Evolutionary conservation across 164 flowering plant genomes (phyloP), one percentile per base, ranked within the genome.

Genomic region (Berberis vulgaris): DNA sequence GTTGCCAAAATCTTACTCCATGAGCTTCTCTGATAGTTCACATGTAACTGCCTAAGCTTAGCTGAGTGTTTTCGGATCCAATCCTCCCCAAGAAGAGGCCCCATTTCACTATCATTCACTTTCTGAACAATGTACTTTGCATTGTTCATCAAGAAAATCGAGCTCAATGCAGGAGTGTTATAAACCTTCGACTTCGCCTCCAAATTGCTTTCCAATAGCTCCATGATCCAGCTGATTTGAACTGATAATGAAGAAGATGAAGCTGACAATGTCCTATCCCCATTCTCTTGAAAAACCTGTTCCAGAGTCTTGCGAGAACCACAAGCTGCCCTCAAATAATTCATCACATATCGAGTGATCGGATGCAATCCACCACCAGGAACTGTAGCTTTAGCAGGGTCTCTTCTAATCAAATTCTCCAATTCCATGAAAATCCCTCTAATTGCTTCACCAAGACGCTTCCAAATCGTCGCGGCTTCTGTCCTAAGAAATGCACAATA

Each of bases 331-430:
- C 86, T 77, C 45, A 91, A 79, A 68, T 95, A 95, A 64, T 95
- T 95, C 97, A 95, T 84, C 39, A 91, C 99, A 39, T 95, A 95
- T 0, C 99, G 81, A 1, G 97, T 95, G 46, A 95, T 88, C 0
- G 97, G 97, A 61, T 95, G 99, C 7, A 86, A 74, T 1, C 88
- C 91, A 13, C 97, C 97, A 2, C 97, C 92, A 7, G 97, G 97
- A 7, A 88, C 86, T 0, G 89, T 73, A 1, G 81, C 67, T 57
- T 86, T 87, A 0, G 96, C 88, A 1, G 96, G 96, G 60, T 95
- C 97, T 26, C 94, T 78, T 2, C 90, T 73, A 45, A 95, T 89
- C 64, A 83, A 65, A 73, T 86, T 83, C 82, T 95, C 97, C 62
- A 95, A 69, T 43, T 95, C 99, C 91, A 89, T 85, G 59, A 95